These are phyloP conservation scores for Neurospora sp. DNA, from an alignment of 495 filamentous ascomycete genomes.

Conservation along the genomic window DNA sequence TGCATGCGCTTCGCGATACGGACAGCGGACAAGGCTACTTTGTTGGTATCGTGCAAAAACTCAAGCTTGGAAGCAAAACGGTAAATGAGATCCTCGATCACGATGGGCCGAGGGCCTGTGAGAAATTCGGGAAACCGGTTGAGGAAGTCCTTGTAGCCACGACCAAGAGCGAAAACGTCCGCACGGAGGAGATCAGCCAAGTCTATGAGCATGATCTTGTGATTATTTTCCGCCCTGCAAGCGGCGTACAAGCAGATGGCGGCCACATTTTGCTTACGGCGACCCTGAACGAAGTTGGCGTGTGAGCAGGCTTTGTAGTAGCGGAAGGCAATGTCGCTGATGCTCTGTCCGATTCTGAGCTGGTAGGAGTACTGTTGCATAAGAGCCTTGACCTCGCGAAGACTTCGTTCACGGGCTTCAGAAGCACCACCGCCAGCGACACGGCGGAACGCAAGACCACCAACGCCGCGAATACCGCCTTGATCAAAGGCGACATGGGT, in stretches of 20 bases:
- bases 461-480: conserved; percentile 36
- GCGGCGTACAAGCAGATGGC: conserved; percentile 82
- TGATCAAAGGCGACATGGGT: conserved; percentile 77
- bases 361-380: conserved; percentile 36
- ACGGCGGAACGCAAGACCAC: conserved; percentile 28
- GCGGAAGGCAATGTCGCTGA: conserved; percentile 52
- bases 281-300: conserved; percentile 80
- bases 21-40: conserved; percentile 76
- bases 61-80: conserved; percentile 84
- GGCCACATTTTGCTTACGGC: conserved; percentile 70
- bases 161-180: conserved; percentile 86
- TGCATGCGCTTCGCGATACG: conserved; percentile 86
- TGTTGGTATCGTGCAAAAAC: conserved; percentile 64
- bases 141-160: conserved; percentile 67
- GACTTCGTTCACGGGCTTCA: conserved; percentile 56
- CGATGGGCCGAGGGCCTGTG: conserved; percentile 44
- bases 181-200: conserved; percentile 80
- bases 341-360: conserved; percentile 46
- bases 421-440: conserved; percentile 28
- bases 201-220: conserved; percentile 80
- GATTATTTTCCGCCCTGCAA: conserved; percentile 55
- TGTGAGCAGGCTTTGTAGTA: conserved; percentile 70
- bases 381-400: conserved; percentile 45
- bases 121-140: conserved; percentile 49
- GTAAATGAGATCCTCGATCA: conserved; percentile 77